A percentile compares a stretch with the other conserved stretches of the same genome.
Evolutionary conservation across 1,284 basidiomycete genomes (phyloP).

Genomic region (Microbotryum intermedium): DNA sequence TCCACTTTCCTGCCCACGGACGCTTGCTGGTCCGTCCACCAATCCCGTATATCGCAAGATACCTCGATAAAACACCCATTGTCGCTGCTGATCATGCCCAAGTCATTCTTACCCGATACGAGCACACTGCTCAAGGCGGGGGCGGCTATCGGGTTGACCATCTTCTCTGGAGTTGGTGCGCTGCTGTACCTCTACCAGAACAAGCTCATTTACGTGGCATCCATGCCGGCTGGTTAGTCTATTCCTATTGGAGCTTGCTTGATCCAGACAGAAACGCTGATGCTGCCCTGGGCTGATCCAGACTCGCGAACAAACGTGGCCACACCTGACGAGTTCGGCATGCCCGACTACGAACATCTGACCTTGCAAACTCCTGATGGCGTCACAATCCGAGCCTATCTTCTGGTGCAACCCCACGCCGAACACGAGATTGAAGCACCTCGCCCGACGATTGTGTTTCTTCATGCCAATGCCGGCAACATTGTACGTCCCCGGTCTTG

Average conservation of each 20-base stretch:
- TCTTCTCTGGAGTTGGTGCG: background rate
- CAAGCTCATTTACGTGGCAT: conserved; percentile 78
- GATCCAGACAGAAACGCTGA: background rate
- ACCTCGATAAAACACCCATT: no score
- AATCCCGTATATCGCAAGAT: no score
- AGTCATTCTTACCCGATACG: background rate
- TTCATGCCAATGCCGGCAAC: conserved; percentile 83
- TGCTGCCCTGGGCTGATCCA: conserved; percentile 33
- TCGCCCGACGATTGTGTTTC: conserved; percentile 75
- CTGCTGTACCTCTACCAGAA: conserved; percentile 54
- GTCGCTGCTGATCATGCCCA: no score
- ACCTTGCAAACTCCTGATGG: conserved; percentile 56
- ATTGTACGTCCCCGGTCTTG: conserved; percentile 15
- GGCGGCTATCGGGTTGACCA: background rate
- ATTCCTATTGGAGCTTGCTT: background rate
- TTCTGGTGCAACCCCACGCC: conserved; percentile 45
- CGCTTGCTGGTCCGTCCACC: no score
- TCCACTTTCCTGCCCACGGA: no score
- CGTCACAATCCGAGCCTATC: conserved; percentile 53
- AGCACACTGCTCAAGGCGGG: conserved; percentile 10
- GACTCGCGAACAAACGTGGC: conserved; percentile 76
- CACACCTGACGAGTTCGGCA: conserved; percentile 56
- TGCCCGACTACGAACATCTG: conserved; percentile 61
- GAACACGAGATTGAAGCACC: conserved; percentile 8
- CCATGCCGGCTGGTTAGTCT: conserved; percentile 49